Evolutionary conservation across 768 basidiomycete genomes (phyloP).

Genomic region (Coprinopsis sp.): DNA sequence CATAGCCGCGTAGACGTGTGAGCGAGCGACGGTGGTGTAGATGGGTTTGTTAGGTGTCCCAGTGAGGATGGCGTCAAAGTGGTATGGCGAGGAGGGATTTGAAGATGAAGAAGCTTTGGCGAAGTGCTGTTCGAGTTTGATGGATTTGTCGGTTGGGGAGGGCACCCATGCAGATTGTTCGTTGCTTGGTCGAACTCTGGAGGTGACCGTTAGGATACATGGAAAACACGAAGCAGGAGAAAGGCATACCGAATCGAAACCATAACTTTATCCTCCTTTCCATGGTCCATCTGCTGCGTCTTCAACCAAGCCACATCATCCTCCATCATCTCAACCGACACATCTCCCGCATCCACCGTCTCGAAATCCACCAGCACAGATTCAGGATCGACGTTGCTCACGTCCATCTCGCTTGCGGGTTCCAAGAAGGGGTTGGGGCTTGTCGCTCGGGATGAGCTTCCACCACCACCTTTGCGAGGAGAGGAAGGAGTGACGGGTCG

Average conservation of each 20-base stretch:
- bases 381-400: constrained; percentile 68
- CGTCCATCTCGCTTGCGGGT: constrained; percentile 66
- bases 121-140: constrained; percentile 58
- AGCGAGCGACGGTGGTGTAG: constrained; percentile 70
- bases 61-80: constrained; percentile 73
- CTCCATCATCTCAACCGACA: constrained; percentile 68
- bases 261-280: constrained; percentile 81
- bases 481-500: constrained; percentile 54
- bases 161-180: constrained; percentile 53
- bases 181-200: constrained; percentile 61
- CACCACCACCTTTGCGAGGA: constrained; percentile 41
- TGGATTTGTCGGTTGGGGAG: constrained; percentile 37
- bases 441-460: no score
- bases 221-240: background rate
- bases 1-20: constrained; percentile 89
- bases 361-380: constrained; percentile 73
- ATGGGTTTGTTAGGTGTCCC: constrained; percentile 77
- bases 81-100: constrained; percentile 39
- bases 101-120: constrained; percentile 38
- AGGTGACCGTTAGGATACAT: constrained; percentile 5
- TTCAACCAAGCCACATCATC: constrained; percentile 53
- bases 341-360: constrained; percentile 62
- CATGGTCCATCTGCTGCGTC: constrained; percentile 43
- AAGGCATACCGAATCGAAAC: constrained; percentile 69
- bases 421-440: constrained; percentile 46